Percentiles rank a stretch among this genome's conserved stretches.
These are phyloP conservation scores for Dendrocalamus sinicus DNA, from an alignment of 176 grass and related monocot species.

Conservation along the genomic window DNA sequence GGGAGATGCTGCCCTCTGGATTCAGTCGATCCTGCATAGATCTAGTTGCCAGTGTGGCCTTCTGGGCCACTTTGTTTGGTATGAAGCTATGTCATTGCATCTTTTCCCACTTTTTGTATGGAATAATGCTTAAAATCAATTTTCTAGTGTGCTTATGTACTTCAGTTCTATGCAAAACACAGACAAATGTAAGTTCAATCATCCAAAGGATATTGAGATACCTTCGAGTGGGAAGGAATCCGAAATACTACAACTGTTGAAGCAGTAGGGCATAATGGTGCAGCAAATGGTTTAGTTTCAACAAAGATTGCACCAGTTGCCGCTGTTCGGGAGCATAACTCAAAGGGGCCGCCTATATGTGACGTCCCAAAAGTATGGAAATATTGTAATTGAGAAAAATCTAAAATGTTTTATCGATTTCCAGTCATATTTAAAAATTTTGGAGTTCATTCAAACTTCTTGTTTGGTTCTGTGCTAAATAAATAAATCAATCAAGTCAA, in stretches of 20 bases:
- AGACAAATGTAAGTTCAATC: slow-evolving; percentile 78
- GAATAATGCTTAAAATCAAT: slow-evolving; percentile 17
- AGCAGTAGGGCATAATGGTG: slow-evolving; percentile 34
- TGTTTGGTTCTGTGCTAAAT: no score
- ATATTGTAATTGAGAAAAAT: no score
- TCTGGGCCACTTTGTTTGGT: slow-evolving; percentile 68
- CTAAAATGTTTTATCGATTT: no score
- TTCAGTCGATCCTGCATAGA: no score
- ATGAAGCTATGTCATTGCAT: slow-evolving; percentile 26
- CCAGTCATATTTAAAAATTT: no score
- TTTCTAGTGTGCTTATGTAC: slow-evolving; percentile 20
- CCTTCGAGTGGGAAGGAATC: slow-evolving; percentile 49
- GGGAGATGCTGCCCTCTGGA: no score
- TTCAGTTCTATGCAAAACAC: slow-evolving; percentile 79
- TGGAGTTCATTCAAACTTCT: no score
- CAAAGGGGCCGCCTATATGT: slow-evolving; percentile 73
- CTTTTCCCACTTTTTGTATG: not conserved
- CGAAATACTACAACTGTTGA: slow-evolving; percentile 41
- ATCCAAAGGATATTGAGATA: slow-evolving; percentile 67
- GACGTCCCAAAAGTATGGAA: no score
- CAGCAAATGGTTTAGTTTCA: slow-evolving; percentile 43
- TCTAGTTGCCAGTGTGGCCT: slow-evolving; percentile 59
- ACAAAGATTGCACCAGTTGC: slow-evolving; percentile 48
- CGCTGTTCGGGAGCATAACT: slow-evolving; percentile 61
- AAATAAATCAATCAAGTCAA: no score